These are phyloP conservation scores for Myriosclerotinia curreyana DNA, from an alignment of 2,329 filamentous ascomycete genomes.

Conservation along the genomic window DNA sequence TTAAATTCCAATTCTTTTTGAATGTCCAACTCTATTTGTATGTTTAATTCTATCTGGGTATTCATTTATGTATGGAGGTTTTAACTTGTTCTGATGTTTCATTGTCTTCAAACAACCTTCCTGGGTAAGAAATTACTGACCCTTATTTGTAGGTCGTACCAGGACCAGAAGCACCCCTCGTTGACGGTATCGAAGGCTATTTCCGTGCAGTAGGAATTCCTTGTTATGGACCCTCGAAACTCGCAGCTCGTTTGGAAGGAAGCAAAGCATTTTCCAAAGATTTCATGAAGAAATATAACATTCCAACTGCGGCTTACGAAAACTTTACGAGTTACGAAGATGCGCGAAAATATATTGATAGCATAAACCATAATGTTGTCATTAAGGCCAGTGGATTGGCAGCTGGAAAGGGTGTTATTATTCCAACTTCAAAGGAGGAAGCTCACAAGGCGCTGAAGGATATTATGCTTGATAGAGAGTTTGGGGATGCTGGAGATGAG, in stretches of 20 bases:
- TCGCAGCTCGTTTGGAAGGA: constrained; percentile 86
- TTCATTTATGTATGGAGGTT: too few species aligned
- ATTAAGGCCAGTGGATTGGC: constrained; percentile 93
- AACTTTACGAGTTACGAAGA: constrained; percentile 79
- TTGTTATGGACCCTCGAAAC: constrained; percentile 76
- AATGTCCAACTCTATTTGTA: not conserved
- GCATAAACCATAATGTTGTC: constrained; percentile 69
- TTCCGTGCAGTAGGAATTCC: constrained; percentile 53
- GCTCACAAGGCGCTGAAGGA: constrained; percentile 77
- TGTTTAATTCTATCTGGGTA: too few species aligned
- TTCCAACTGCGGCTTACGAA: constrained; percentile 86
- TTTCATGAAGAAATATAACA: constrained; percentile 88
- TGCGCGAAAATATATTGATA: constrained; percentile 71
- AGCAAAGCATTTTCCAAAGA: constrained; percentile 98
- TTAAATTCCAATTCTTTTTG: not conserved
- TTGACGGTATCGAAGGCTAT: constrained; percentile 82
- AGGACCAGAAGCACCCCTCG: constrained; percentile 89
- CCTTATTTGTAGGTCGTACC: constrained; percentile 58
- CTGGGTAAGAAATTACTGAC: not conserved
- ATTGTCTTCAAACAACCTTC: not conserved
- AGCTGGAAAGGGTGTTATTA: constrained; percentile 92
- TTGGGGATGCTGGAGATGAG: constrained; percentile 81
- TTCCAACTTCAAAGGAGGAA: constrained; percentile 65
- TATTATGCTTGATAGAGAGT: constrained; percentile 87
- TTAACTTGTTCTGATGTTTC: too few species aligned